These are phyloP conservation scores for Populus ilicifolia DNA, from an alignment of 345 rosid species.

Conservation along the genomic window DNA sequence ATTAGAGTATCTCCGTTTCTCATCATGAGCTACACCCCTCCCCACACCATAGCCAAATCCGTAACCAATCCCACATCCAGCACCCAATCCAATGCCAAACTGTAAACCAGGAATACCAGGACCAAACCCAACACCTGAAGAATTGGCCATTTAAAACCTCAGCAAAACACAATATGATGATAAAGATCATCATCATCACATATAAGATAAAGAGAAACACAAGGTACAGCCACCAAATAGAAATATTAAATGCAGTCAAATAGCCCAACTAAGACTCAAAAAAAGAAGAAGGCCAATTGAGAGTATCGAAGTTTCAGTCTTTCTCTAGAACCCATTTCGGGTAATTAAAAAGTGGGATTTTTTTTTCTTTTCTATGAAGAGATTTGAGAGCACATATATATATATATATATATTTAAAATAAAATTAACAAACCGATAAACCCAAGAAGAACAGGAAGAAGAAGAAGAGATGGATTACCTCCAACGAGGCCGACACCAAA, in stretches of 20 bases:
- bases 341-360: not conserved
- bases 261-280: too few species aligned
- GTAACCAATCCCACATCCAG: slow-evolving; percentile 82
- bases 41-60: slow-evolving; percentile 90
- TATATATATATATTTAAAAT: too few species aligned
- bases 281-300: not conserved
- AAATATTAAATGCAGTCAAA: not conserved
- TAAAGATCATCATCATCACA: not conserved
- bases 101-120: slow-evolving; percentile 85
- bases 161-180: not conserved
- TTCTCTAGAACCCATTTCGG: not conserved
- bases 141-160: not conserved
- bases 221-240: not conserved
- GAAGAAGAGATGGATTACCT: slow-evolving; percentile 34
- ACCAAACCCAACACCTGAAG: slow-evolving; percentile 68
- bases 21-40: slow-evolving; percentile 70
- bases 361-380: not conserved
- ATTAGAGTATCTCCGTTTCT: slow-evolving; percentile 41
- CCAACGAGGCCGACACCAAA: slow-evolving; percentile 77
- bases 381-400: not conserved
- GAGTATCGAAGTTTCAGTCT: not conserved
- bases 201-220: not conserved
- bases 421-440: not conserved
- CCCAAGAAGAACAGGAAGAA: not conserved
- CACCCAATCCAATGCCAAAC: slow-evolving; percentile 71